Base-by-base conservation (phyloP, 169 alveolate genomes). In the Plasmodium blacklocki region DNA sequence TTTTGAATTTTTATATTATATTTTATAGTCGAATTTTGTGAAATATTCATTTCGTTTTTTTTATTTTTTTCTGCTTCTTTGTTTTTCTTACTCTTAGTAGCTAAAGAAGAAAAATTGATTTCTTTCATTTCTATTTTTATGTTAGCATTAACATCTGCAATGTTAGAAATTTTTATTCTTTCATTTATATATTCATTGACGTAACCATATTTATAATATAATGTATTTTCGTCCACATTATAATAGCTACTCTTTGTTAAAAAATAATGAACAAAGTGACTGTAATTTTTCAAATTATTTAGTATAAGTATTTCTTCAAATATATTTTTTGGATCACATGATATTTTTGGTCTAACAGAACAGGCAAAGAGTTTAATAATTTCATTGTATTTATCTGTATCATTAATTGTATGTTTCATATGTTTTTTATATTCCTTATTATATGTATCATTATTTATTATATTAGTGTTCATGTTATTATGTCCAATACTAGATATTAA, bases 121-220 rank as follows among this genome's bases (percentile, higher is more conserved):
- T 68, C 91, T 63, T 39, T 83, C 21, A 83, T 32, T 67, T 83
- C 91, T 56, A 83, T 50, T 32, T 68, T 60, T 12, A 70, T 72
- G 47, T 83, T 29, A 21, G 73, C 74, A 68, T 68, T 83, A 32
- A 83, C 85, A 67, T 83, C 83, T 15, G 91, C 56, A 23, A 62
- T 56, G 66, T 83, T 83, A 32, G 85, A 67, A 49, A 83, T 83
- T 49, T 83, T 83, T 52, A 83, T 83, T 29, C 91, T 32, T 72
- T 83, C 91, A 83, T 67, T 83, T 68, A 68, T 68, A 32, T 26
- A 58, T 63, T 83, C 74, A 68, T 83, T 83, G 12, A 83, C 91
- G 21, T 83, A 72, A 62, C 59, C 52, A 59, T 72, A 68, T 83
- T 45, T 67, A 26, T 68, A 83, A 62, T 83, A 83, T 43, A 83